These are phyloP conservation scores for Dipteronia sinensis DNA, from an alignment of 345 rosid genomes.

Conservation along the genomic window DNA sequence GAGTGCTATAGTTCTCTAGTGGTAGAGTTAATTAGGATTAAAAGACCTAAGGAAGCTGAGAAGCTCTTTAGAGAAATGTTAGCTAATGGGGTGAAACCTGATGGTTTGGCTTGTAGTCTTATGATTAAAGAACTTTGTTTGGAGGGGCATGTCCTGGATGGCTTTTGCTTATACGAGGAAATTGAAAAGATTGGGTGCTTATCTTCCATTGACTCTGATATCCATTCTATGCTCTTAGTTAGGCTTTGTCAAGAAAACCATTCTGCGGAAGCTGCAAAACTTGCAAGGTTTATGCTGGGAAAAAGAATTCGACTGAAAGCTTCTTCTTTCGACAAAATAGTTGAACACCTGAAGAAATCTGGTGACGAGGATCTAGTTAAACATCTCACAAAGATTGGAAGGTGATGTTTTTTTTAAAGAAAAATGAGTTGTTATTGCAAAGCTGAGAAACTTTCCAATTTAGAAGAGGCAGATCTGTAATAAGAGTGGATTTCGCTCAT, in stretches of 20 bases:
- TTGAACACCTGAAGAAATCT: slow-evolving; percentile 40
- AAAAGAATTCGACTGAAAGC: slow-evolving; percentile 44
- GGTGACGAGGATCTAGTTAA: slow-evolving; percentile 46
- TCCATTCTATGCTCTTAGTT: slow-evolving; percentile 51
- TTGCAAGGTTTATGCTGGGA: slow-evolving; percentile 54
- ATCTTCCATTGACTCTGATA: slow-evolving; percentile 62
- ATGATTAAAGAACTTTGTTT: slow-evolving; percentile 64
- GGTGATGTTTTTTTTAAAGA: slow-evolving; percentile 17
- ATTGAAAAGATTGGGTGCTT: slow-evolving; percentile 50
- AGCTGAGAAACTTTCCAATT: not conserved
- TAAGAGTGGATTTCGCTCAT: not conserved
- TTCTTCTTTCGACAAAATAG: slow-evolving; percentile 40
- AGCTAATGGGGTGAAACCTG: slow-evolving; percentile 56
- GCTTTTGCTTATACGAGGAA: slow-evolving; percentile 49
- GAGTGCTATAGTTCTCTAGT: slow-evolving; percentile 71
- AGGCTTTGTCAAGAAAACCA: slow-evolving; percentile 51
- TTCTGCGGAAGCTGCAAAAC: slow-evolving; percentile 61
- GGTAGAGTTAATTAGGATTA: slow-evolving; percentile 48
- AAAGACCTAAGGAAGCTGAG: slow-evolving; percentile 61
- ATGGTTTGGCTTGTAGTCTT: slow-evolving; percentile 65
- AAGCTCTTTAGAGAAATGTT: slow-evolving; percentile 52
- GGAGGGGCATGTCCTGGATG: slow-evolving; percentile 53
- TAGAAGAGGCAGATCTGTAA: not conserved
- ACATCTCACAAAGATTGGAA: slow-evolving; percentile 30
- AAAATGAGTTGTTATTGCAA: not conserved